Percentiles rank a stretch among this genome's conserved stretches.
These are phyloP conservation scores for Silene latifolia DNA, from an alignment of 148 eudicot species.

Conservation along the genomic window DNA sequence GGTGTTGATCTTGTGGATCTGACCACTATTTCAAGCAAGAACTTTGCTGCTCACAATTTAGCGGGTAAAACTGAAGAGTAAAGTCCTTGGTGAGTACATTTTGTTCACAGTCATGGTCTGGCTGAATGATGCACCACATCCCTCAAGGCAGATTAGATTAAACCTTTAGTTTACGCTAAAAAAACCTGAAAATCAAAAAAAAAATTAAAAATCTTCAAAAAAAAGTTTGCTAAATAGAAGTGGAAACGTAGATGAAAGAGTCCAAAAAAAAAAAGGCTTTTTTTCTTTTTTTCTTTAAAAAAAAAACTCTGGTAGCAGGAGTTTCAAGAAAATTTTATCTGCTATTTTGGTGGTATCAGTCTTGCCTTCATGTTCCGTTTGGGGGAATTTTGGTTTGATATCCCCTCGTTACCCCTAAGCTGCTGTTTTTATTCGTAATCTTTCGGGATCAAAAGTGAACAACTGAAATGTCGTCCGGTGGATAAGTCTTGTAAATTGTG, in stretches of 20 bases:
- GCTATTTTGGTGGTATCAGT: constrained; percentile 24
- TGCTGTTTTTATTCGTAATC: constrained; percentile 11
- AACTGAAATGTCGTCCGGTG: constrained; percentile 12
- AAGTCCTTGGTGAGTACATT: constrained; percentile 20
- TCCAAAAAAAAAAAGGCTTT: constrained; percentile 13
- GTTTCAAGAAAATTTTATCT: neutral
- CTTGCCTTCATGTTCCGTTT: constrained; percentile 22
- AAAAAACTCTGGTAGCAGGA: constrained; percentile 13
- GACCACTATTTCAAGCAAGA: neutral
- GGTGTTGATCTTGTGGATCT: constrained; percentile 18
- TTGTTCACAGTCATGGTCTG: constrained; percentile 7
- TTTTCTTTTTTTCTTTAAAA: constrained; percentile 1
- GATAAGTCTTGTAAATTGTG: constrained; percentile 19
- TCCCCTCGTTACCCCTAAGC: constrained; percentile 27
- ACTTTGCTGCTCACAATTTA: constrained; percentile 11
- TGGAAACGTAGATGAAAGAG: constrained; percentile 17
- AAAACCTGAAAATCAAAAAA: constrained; percentile 4
- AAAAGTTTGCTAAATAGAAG: constrained; percentile 13
- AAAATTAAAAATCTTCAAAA: neutral
- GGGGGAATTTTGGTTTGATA: constrained; percentile 28
- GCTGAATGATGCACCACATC: constrained; percentile 12
- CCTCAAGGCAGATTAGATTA: constrained; percentile 16
- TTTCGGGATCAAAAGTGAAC: constrained; percentile 26
- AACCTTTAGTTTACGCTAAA: neutral
- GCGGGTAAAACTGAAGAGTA: neutral